Evolutionary conservation across 176 grass and related monocot species (phyloP).

Genomic region (Carex pumila): DNA sequence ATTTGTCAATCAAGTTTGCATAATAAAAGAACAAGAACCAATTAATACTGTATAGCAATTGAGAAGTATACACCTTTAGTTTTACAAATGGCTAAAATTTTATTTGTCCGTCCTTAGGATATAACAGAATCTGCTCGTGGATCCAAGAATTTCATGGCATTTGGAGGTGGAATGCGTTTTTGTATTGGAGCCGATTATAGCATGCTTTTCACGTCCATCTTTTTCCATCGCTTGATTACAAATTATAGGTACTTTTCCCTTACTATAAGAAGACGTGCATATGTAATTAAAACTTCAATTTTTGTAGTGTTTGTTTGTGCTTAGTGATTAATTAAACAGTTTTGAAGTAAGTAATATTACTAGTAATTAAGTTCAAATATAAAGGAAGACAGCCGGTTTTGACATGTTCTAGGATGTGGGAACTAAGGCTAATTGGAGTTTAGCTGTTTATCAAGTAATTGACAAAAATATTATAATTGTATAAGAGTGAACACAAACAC

Average conservation of each 20-base stretch:
- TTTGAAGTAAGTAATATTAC: no score
- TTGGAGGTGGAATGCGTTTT: constrained; percentile 12
- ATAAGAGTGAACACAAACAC: no score
- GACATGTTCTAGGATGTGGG: no score
- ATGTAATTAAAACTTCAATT: no score
- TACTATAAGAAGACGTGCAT: no score
- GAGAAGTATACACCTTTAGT: not conserved
- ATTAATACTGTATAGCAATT: not conserved
- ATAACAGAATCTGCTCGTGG: not conserved
- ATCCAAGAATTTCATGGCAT: constrained; percentile 11
- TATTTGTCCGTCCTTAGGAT: not conserved
- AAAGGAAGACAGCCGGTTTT: no score
- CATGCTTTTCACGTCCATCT: constrained; percentile 28
- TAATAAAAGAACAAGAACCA: not conserved
- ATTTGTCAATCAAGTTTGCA: not conserved
- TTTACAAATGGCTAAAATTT: not conserved
- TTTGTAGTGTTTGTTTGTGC: no score
- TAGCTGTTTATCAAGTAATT: no score
- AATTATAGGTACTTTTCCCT: constrained; percentile 20
- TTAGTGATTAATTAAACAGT: no score
- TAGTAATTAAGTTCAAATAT: no score
- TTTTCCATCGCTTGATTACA: constrained; percentile 36
- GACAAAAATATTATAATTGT: no score
- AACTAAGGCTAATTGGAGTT: no score
- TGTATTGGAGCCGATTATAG: not conserved